These are phyloP conservation scores for Apiospora hydei DNA, from an alignment of 2,329 filamentous ascomycete genomes.

Conservation along the genomic window DNA sequence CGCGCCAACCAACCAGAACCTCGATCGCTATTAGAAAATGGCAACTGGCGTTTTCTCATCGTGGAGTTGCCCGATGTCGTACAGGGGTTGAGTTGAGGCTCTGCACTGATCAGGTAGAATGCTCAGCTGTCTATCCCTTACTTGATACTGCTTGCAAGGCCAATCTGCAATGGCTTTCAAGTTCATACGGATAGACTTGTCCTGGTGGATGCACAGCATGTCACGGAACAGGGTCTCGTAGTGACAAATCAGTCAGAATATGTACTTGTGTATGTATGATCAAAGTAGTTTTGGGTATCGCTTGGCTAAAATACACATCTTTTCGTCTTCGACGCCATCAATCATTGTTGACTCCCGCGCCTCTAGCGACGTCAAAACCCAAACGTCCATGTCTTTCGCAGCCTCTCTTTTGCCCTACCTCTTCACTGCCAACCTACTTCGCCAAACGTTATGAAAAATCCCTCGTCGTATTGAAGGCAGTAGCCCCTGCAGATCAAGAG, in stretches of 20 bases:
- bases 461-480: neutral
- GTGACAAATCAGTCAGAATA: neutral
- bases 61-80: neutral
- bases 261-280: neutral
- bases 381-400: neutral
- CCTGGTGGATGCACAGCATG: neutral
- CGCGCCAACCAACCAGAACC: neutral
- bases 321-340: constrained; percentile 14
- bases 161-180: neutral
- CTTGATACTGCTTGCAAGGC: neutral
- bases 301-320: constrained; percentile 23
- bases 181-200: neutral
- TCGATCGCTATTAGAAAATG: neutral
- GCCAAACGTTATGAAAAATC: constrained; percentile 11
- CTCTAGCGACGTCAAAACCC: constrained; percentile 12
- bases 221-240: neutral
- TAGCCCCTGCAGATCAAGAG: neutral
- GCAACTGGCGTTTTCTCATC: neutral
- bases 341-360: neutral
- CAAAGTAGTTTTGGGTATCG: constrained; percentile 27
- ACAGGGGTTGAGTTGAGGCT: constrained; percentile 11
- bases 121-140: neutral
- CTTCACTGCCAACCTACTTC: constrained; percentile 12
- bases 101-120: neutral
- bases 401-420: neutral